Base-by-base conservation (phyloP, 2,329 filamentous ascomycete genomes). In the Xylariaceae sp. region DNA sequence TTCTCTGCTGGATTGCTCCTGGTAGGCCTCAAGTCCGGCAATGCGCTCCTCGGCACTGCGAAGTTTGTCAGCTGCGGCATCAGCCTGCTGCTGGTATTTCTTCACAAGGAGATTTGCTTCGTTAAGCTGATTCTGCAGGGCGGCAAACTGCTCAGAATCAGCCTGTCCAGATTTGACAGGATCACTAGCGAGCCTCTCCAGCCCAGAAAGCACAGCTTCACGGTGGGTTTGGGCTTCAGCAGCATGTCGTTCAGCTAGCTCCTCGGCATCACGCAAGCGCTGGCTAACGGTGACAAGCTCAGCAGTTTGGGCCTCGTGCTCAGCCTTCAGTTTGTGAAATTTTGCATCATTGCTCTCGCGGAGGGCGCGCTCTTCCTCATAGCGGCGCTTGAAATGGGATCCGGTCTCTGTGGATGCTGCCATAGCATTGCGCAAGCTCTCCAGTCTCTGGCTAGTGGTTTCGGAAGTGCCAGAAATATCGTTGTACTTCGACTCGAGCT, bases 1-100 rank as follows among this genome's bases (percentile, higher is more conserved):
- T 70, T 99, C 95, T 42, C 94, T 84, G 70, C 92, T 97, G 4
- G 92, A 88, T 71, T 99, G 94, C 67, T 99, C 94, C 72, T 99
- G 94, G 69, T 97, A 97, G 28, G 91, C 90, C 70, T 99, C 94
- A 3, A 99, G 80, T 6, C 94, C 94, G 5, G 94, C 95, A 68
- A 99, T 97, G 40, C 94, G 86, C 74, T 97, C 95, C 72, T 99
- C 95, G 3, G 94, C 94, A 53, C 88, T 88, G 48, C 94, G 88
- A 48, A 99, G 78, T 68, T 92, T 95, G 66, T 97, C 91, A 0
- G 90, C 88, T 3, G 92, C 91, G 22, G 79, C 74, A 68, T 99
- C 90, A 1, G 92, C 93, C 53, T 95, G 92, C 55, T 87, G 80
- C 69, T 97, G 91, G 62, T 96, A 96, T 65, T 90, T 90, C 69